Evolutionary conservation across 176 grass and related monocot species (phyloP).

Genomic region (Phoenix roebelenii): DNA sequence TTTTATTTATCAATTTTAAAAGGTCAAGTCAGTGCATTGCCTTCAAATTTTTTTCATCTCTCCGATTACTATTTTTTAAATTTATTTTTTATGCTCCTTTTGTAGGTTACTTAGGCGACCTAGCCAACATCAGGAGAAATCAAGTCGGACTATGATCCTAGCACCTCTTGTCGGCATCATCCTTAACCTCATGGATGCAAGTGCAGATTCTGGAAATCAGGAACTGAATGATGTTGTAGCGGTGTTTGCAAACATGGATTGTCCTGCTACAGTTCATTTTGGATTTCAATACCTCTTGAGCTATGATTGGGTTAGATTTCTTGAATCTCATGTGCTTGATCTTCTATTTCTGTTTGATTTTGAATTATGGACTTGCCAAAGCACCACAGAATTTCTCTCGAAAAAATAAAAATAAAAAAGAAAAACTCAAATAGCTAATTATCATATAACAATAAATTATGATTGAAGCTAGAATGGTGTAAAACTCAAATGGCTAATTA

Average conservation of each 20-base stretch:
- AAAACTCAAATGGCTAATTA: too few relatives aligned
- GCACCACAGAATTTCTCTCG: too few relatives aligned
- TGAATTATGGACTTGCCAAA: too few relatives aligned
- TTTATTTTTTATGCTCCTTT: conserved; percentile 7
- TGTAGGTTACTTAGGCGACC: conserved; percentile 55
- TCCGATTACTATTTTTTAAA: conserved; percentile 1
- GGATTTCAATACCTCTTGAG: conserved; percentile 69
- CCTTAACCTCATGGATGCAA: conserved; percentile 60
- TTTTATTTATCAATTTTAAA: too few relatives aligned
- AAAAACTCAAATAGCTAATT: too few relatives aligned
- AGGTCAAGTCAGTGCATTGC: too few relatives aligned
- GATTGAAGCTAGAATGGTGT: too few relatives aligned
- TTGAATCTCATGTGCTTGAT: conserved; percentile 5
- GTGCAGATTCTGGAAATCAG: conserved; percentile 27
- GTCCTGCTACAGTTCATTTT: conserved; percentile 58
- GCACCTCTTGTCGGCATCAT: conserved; percentile 87
- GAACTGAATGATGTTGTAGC: conserved; percentile 59
- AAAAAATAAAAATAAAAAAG: too few relatives aligned
- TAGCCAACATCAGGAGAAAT: conserved; percentile 61
- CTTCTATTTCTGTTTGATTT: conserved; percentile 7
- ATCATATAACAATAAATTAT: too few relatives aligned
- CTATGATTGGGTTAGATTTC: conserved; percentile 74
- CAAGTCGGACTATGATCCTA: conserved; percentile 71
- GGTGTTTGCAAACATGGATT: conserved; percentile 80
- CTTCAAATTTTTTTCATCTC: too few relatives aligned